Evolutionary conservation across 495 filamentous ascomycete genomes (phyloP).

Genomic region (Penicillium taxi): DNA sequence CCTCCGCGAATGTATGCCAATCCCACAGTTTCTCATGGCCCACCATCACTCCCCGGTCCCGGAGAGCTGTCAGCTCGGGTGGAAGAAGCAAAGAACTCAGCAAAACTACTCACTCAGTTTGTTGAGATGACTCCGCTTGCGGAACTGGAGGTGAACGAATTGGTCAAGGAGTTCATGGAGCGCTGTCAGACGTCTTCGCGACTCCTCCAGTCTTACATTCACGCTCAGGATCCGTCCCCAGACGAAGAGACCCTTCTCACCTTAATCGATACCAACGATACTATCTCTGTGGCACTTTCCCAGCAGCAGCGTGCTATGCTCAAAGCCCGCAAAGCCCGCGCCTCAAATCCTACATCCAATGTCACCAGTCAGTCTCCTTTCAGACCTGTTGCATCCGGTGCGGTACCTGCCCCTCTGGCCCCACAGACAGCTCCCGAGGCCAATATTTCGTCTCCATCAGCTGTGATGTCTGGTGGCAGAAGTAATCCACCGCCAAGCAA

Average conservation of each 20-base stretch:
- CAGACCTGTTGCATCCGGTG: slow-evolving; percentile 10
- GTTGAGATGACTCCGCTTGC: slow-evolving; percentile 69
- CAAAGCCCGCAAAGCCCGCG: slow-evolving; percentile 48
- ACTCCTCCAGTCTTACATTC: slow-evolving; percentile 77
- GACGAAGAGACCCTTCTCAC: slow-evolving; percentile 90
- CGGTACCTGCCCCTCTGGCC: slow-evolving; percentile 8
- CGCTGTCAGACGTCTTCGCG: slow-evolving; percentile 73
- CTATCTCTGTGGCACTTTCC: slow-evolving; percentile 65
- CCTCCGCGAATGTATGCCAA: no score
- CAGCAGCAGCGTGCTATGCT: slow-evolving; percentile 77
- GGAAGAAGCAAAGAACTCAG: slow-evolving; percentile 82
- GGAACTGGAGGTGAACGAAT: slow-evolving; percentile 72
- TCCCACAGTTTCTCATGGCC: no score
- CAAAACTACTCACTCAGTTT: slow-evolving; percentile 83
- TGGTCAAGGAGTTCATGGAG: slow-evolving; percentile 86
- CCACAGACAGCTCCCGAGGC: no score
- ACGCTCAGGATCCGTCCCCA: slow-evolving; percentile 63
- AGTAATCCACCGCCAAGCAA: background rate
- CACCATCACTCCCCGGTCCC: slow-evolving; percentile 56
- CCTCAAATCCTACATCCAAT: slow-evolving; percentile 14
- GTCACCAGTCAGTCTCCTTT: slow-evolving; percentile 14
- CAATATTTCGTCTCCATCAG: no score
- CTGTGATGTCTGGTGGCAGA: background rate
- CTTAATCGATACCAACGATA: slow-evolving; percentile 91
- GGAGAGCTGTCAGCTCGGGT: slow-evolving; percentile 77